phyloP scores from a whole-genome alignment of 768 basidiomycete genomes.

The Mycena vulgaris region DNA sequence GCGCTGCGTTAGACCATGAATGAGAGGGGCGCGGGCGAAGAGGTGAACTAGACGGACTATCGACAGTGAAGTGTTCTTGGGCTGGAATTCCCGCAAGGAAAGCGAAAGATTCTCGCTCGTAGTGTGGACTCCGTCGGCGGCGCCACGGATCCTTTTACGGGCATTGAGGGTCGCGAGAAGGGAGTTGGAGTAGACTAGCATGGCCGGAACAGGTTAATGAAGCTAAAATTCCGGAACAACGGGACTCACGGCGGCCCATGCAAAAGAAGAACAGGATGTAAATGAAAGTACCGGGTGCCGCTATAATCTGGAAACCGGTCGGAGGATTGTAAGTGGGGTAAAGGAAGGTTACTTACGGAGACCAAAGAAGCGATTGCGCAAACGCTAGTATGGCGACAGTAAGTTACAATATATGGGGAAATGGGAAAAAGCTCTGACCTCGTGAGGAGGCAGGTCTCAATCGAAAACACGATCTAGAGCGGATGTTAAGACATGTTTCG shows the following conservation, averaged over 20 bases:
- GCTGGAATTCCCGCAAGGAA: constrained; percentile 55
- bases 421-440: constrained; percentile 44
- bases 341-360: constrained; percentile 50
- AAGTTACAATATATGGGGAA: background rate
- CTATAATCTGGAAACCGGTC: constrained; percentile 57
- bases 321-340: background rate
- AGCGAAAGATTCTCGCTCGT: constrained; percentile 59
- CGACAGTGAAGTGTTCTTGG: constrained; percentile 46
- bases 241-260: constrained; percentile 68
- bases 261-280: constrained; percentile 75
- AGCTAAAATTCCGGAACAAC: background rate
- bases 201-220: constrained; percentile 4
- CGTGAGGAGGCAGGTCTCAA: constrained; percentile 60
- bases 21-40: background rate
- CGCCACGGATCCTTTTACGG: constrained; percentile 61
- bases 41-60: constrained; percentile 42
- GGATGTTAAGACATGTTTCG: background rate
- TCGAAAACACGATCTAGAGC: constrained; percentile 59
- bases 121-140: constrained; percentile 56
- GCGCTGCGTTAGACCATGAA: constrained; percentile 44
- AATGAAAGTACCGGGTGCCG: constrained; percentile 64
- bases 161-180: constrained; percentile 75
- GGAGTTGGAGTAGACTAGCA: constrained; percentile 70
- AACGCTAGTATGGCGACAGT: constrained; percentile 54
- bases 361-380: constrained; percentile 71